Conservation (phyloP, 169 alveolate genomes). For the Eimeria tenella region DNA sequence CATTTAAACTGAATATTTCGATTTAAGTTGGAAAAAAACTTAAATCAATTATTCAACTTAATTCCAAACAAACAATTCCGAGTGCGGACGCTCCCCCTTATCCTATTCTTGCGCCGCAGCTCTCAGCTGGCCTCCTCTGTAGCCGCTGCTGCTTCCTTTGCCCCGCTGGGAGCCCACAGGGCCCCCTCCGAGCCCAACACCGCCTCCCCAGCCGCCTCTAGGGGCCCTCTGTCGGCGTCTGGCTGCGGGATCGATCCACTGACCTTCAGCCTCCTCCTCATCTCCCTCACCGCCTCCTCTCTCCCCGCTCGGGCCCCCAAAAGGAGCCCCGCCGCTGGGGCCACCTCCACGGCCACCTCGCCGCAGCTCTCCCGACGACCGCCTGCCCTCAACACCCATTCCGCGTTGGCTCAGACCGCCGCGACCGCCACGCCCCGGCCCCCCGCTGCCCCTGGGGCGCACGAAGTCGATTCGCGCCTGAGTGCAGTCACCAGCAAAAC, state of each 20-base stretch:
- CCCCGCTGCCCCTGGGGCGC: slow-evolving; percentile 55
- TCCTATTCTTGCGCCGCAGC: background rate
- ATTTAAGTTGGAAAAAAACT: too few species aligned
- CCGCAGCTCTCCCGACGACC: background rate
- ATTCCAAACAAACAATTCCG: too few species aligned
- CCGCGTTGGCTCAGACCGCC: slow-evolving; percentile 19
- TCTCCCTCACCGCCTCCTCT: slow-evolving; percentile 61
- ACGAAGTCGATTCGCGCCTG: slow-evolving; percentile 71
- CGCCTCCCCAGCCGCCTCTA: background rate
- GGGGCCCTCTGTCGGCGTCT: background rate
- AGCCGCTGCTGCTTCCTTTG: slow-evolving; percentile 7
- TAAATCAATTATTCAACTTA: too few species aligned
- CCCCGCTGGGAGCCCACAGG: slow-evolving; percentile 6
- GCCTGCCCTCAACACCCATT: background rate
- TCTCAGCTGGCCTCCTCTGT: background rate
- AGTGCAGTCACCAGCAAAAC: background rate
- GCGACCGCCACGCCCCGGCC: slow-evolving; percentile 41
- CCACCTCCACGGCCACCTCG: too few species aligned
- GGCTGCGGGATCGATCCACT: slow-evolving; percentile 43
- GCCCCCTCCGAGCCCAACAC: background rate
- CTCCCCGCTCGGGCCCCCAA: slow-evolving; percentile 10
- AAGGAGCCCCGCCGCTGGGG: too few species aligned
- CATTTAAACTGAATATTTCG: too few species aligned
- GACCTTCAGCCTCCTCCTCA: slow-evolving; percentile 41
- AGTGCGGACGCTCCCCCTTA: background rate